A percentile compares a stretch with the other conserved stretches of the same genome.
phyloP scores from a whole-genome alignment of 163 green algal genomes.

The Chloromonas sp. region DNA sequence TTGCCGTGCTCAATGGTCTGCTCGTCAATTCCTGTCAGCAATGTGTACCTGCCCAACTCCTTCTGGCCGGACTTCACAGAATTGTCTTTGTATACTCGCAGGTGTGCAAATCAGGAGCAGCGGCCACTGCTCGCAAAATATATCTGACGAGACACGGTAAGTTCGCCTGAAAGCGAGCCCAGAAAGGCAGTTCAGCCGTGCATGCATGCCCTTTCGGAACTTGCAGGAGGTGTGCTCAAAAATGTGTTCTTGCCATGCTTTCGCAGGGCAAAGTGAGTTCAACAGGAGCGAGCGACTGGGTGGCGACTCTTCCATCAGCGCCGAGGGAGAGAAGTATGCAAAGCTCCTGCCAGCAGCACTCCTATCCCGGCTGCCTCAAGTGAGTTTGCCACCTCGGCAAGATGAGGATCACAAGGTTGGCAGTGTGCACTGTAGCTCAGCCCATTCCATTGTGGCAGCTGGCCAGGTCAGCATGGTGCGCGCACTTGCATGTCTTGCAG shows the following conservation, averaged over 20 bases:
- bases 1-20: too few relatives aligned
- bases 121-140: too few relatives aligned
- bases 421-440: too few relatives aligned
- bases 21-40: too few relatives aligned
- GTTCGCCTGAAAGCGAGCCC: too few relatives aligned
- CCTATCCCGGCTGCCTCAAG: slow-evolving; percentile 42
- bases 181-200: slow-evolving; percentile 56
- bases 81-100: slow-evolving; percentile 21
- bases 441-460: too few relatives aligned
- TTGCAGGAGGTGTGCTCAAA: neutral
- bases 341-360: slow-evolving; percentile 67
- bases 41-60: too few relatives aligned
- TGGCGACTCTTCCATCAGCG: slow-evolving; percentile 9
- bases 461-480: too few relatives aligned
- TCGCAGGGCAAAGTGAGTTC: slow-evolving; percentile 59
- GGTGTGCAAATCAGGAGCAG: slow-evolving; percentile 51
- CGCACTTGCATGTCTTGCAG: neutral
- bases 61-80: too few relatives aligned
- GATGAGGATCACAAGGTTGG: too few relatives aligned
- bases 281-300: slow-evolving; percentile 41
- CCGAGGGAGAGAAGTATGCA: slow-evolving; percentile 59
- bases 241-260: neutral
- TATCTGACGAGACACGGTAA: too few relatives aligned
- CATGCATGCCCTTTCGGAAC: slow-evolving; percentile 78
- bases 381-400: neutral